These are phyloP conservation scores for Boletus rubroflammeus DNA, from an alignment of 768 basidiomycete species.

Conservation along the genomic window DNA sequence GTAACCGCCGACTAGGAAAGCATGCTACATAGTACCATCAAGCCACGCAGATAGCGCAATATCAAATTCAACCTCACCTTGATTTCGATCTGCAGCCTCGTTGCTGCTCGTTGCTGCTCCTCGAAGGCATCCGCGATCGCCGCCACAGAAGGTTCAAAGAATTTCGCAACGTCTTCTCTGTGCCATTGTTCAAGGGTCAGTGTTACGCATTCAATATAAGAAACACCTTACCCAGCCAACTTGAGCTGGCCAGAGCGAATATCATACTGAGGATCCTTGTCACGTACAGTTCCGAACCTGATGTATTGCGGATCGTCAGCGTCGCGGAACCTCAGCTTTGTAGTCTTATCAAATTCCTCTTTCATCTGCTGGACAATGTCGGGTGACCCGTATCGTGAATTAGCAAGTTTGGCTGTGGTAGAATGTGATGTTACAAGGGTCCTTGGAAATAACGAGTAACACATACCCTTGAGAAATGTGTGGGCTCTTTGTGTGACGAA, in stretches of 20 bases:
- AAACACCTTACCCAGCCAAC: conserved; percentile 32
- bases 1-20: conserved; percentile 52
- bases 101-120: conserved; percentile 21
- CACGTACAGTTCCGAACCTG: conserved; percentile 36
- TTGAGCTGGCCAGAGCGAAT: conserved; percentile 38
- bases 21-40: conserved; percentile 19
- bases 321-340: conserved; percentile 41
- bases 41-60: neutral
- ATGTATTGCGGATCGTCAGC: conserved; percentile 33
- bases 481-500: conserved; percentile 32
- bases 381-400: conserved; percentile 26
- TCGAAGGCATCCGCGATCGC: conserved; percentile 34
- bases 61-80: conserved; percentile 1
- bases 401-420: conserved; percentile 25
- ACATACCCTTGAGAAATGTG: conserved; percentile 27
- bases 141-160: conserved; percentile 43
- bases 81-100: conserved; percentile 25
- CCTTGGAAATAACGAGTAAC: neutral
- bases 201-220: neutral
- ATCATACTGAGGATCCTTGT: conserved; percentile 32
- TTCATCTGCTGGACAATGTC: conserved; percentile 34
- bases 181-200: neutral
- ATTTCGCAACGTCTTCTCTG: conserved; percentile 35
- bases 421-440: neutral
- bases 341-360: conserved; percentile 33